These are phyloP conservation scores for Metschnikowia continentalis DNA, from an alignment of 805 yeast genomes.

Conservation along the genomic window DNA sequence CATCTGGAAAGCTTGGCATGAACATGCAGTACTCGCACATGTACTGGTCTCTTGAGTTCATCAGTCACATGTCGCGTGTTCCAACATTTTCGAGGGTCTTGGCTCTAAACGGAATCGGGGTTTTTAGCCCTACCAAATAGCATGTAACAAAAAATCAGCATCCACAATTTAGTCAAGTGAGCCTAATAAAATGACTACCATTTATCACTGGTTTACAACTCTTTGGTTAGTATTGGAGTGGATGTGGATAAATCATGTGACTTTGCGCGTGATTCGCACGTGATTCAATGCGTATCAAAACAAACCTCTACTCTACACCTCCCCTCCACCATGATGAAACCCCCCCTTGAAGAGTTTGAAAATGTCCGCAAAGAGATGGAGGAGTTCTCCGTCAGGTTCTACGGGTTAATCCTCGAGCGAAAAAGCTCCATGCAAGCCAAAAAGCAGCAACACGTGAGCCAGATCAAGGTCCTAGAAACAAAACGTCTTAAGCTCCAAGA, in stretches of 20 bases:
- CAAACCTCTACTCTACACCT: background rate
- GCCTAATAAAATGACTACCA: no score
- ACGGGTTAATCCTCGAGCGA: constrained; percentile 29
- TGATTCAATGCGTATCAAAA: background rate
- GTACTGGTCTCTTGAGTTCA: no score
- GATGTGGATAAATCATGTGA: background rate
- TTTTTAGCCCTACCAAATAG: no score
- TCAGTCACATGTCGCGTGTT: no score
- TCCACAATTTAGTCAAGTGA: no score
- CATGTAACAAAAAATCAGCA: no score
- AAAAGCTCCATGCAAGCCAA: constrained; percentile 28
- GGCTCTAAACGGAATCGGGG: no score
- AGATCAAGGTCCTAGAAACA: constrained; percentile 27
- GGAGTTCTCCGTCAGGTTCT: constrained; percentile 35
- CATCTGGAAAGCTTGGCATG: no score
- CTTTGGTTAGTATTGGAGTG: no score
- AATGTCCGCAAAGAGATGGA: constrained; percentile 35
- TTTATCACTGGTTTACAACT: no score
- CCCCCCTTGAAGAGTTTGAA: constrained; percentile 32
- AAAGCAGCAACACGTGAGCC: constrained; percentile 30
- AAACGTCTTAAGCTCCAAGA: constrained; percentile 28
- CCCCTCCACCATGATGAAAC: background rate
- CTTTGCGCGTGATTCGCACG: background rate
- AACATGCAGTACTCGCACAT: no score
- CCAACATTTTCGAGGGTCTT: no score